Base-by-base conservation (phyloP, 2,329 filamentous ascomycete genomes). In the Nemania abortiva region DNA sequence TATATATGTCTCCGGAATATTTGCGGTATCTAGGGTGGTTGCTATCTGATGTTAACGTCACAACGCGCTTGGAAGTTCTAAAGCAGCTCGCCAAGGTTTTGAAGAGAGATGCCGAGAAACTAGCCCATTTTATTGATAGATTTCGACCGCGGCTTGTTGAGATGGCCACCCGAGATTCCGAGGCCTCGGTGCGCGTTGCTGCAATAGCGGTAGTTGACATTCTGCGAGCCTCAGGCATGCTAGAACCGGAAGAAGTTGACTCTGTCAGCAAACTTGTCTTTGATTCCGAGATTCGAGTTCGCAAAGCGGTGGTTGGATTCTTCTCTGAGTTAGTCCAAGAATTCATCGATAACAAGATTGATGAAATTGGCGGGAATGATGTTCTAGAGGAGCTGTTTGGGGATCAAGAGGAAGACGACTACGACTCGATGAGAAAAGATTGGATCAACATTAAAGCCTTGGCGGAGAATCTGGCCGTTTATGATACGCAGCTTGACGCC, bases 11-110 rank as follows among this genome's bases (percentile, higher is more conserved):
- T 73, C 94, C 94, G 1, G 88, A 91, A 74, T 97, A 97, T 81
- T 84, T 99, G 59, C 91, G 96, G 69, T 99, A 99, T 77, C 85
- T 99, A 6, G 96, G 96, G 61, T 99, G 96, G 96, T 91, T 97
- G 77, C 86, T 99, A 34, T 97, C 95, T 4, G 96, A 99, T 78
- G 87, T 90, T 3, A 87, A 90, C 69, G 85, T 90, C 0, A 83
- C 89, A 9, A 95, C 93, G 24, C 89, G 96, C 63, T 87, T 91
- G n/a, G 94, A 97, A 79, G 94, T 97, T 2, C 82, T 99, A 50
- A 93, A 90, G 76, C 94, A 98, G 79, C 85, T 99, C 15, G 86
- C 89, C 24, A 90, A 88, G 66, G 86, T 99, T 5, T 95, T 97
- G 81, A 91, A 90, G 76, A 90, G 93, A 67, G 90, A 93, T 72